phyloP scores from a whole-genome alignment of 768 basidiomycete species.

The Leccinum boreale region DNA sequence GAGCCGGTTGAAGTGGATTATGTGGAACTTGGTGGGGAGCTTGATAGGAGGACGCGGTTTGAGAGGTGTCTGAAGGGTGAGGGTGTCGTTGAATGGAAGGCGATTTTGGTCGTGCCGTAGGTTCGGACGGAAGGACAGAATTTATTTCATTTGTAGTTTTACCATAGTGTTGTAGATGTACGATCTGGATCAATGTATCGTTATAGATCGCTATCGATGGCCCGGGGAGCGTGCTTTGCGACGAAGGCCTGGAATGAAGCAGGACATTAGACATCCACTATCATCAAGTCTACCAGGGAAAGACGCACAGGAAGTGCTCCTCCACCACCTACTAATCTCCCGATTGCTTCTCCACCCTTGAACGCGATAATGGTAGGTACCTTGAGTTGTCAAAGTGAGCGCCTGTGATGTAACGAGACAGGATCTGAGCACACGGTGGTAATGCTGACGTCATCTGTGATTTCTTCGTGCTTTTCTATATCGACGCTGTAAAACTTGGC shows the following conservation, averaged over 20 bases:
- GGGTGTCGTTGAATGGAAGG: constrained; percentile 50
- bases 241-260: too few species aligned
- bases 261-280: neutral
- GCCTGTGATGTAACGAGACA: neutral
- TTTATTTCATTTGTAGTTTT: too few species aligned
- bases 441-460: constrained; percentile 6
- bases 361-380: neutral
- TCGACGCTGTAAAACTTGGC: constrained; percentile 6
- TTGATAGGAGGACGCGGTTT: constrained; percentile 58
- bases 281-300: too few species aligned
- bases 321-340: too few species aligned
- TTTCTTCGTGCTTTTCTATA: constrained; percentile 35
- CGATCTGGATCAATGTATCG: too few species aligned
- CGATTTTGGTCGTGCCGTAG: constrained; percentile 63
- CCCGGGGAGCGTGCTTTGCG: too few species aligned
- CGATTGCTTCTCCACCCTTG: too few species aligned
- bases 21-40: constrained; percentile 54
- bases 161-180: too few species aligned
- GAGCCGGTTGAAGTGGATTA: constrained; percentile 72
- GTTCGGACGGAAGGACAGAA: neutral
- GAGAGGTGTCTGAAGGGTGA: constrained; percentile 34
- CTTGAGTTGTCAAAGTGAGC: neutral
- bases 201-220: too few species aligned
- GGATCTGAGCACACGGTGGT: neutral
- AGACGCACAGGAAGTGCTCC: too few species aligned